Evolutionary conservation across 139 green algal genomes (phyloP).

Genomic region (Auxenochlorella pyrenoidosa): DNA sequence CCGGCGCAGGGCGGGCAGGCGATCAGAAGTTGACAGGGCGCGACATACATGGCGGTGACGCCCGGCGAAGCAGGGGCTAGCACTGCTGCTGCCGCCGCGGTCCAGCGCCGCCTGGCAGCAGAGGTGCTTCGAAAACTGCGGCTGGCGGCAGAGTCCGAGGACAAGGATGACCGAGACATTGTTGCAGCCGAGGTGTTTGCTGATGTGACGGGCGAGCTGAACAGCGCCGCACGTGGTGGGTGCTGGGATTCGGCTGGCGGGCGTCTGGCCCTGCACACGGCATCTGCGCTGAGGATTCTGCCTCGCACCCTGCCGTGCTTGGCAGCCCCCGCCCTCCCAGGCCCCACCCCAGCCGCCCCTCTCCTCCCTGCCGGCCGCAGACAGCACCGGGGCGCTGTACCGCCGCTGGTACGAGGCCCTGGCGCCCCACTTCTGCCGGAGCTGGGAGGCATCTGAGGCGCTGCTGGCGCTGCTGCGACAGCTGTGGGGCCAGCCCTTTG

Average conservation of each 20-base stretch:
- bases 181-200: slow-evolving; percentile 84
- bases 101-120: slow-evolving; percentile 50
- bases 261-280: no score
- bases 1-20: no score
- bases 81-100: slow-evolving; percentile 14
- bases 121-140: slow-evolving; percentile 76
- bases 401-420: slow-evolving; percentile 71
- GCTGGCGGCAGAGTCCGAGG: slow-evolving; percentile 69
- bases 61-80: no score
- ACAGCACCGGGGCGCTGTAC: slow-evolving; percentile 41
- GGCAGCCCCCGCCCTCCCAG: no score
- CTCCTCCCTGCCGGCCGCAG: neutral
- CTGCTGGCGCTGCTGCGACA: slow-evolving; percentile 75
- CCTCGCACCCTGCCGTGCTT: no score
- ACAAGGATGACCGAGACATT: slow-evolving; percentile 84
- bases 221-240: slow-evolving; percentile 58
- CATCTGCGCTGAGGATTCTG: no score
- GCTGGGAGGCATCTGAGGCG: slow-evolving; percentile 55
- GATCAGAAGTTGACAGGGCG: no score
- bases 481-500: slow-evolving; percentile 81
- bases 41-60: no score
- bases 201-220: slow-evolving; percentile 80
- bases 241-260: no score
- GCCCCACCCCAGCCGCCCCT: neutral
- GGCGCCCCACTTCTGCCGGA: slow-evolving; percentile 66